phyloP scores from a whole-genome alignment of 2,329 filamentous ascomycete species.

The Alternaria dauci region DNA sequence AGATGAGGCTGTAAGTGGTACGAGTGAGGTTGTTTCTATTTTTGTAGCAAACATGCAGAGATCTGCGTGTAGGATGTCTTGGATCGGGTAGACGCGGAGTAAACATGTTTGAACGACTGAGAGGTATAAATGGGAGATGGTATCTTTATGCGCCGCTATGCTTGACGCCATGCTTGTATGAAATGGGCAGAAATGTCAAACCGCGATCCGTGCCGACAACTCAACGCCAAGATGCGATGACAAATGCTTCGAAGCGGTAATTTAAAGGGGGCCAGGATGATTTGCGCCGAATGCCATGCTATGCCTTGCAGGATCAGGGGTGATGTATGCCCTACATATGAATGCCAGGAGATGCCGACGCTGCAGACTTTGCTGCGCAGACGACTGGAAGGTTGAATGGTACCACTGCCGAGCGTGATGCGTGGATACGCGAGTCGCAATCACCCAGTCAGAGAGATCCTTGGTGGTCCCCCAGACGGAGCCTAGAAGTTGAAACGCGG shows the following conservation, averaged over 20 bases:
- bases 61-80: background rate
- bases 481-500: background rate
- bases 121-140: background rate
- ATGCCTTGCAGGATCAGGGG: background rate
- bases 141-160: slow-evolving; percentile 2
- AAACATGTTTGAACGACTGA: background rate
- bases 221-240: background rate
- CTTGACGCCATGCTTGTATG: background rate
- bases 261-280: background rate
- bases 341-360: background rate
- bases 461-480: background rate
- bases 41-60: background rate
- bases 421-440: background rate
- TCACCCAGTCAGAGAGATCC: background rate
- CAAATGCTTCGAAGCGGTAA: background rate
- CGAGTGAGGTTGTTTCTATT: background rate
- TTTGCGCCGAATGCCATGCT: background rate
- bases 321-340: background rate
- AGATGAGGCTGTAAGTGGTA: background rate
- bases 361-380: background rate
- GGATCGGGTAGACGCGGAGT: background rate
- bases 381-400: background rate
- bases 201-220: background rate
- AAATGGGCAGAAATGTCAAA: background rate
- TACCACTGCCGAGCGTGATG: background rate